These are phyloP conservation scores for Coemansia sp. DNA, from an alignment of 192 early-diverging fungal genomes.

Conservation along the genomic window DNA sequence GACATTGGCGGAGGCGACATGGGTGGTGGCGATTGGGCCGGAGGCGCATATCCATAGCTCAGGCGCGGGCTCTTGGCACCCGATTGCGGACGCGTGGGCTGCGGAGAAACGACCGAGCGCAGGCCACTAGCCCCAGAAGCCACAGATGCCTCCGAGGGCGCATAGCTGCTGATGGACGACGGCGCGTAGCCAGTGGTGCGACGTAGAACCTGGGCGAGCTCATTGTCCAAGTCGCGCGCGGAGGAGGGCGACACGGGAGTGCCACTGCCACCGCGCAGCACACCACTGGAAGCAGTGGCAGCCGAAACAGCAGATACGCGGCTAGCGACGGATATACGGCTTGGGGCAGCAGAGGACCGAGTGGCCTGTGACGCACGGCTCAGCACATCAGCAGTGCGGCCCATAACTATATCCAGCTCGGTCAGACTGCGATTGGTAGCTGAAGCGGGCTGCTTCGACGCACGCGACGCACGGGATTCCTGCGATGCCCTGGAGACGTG, in stretches of 20 bases:
- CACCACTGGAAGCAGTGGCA: constrained; percentile 1
- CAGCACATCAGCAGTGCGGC: constrained; percentile 32
- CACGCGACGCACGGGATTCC: background rate
- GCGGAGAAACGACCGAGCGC: constrained; percentile 25
- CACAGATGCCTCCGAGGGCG: constrained; percentile 13
- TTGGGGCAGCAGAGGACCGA: constrained; percentile 30
- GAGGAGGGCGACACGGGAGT: constrained; percentile 8
- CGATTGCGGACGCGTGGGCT: constrained; percentile 11
- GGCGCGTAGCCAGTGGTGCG: constrained; percentile 48
- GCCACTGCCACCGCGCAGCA: constrained; percentile 40
- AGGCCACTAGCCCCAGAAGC: constrained; percentile 29
- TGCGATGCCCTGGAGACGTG: background rate
- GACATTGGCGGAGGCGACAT: constrained; percentile 5
- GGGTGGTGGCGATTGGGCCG: constrained; percentile 5
- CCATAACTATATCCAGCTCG: constrained; percentile 51
- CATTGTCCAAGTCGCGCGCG: constrained; percentile 31
- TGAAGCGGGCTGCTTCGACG: background rate
- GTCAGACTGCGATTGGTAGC: constrained; percentile 25
- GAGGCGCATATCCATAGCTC: background rate
- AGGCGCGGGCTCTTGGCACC: constrained; percentile 7
- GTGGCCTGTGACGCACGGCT: constrained; percentile 7
- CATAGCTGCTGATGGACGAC: constrained; percentile 28
- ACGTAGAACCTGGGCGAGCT: constrained; percentile 47
- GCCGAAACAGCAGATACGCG: constrained; percentile 7
- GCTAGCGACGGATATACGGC: constrained; percentile 11